Base-by-base conservation (phyloP, 441 rosid species). In the Metrosideros polymorpha region DNA sequence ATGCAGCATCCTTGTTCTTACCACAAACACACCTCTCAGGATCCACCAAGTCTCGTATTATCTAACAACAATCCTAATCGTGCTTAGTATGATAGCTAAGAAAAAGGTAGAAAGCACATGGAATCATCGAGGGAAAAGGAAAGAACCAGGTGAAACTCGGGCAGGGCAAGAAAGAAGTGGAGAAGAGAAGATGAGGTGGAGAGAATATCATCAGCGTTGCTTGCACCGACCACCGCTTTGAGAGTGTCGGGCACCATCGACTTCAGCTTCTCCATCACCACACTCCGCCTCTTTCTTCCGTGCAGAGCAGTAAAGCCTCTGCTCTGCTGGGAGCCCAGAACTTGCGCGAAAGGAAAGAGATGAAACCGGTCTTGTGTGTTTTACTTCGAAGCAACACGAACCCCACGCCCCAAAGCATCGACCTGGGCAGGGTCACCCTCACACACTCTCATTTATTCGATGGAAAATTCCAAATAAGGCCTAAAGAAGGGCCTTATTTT, bases 201-300 rank as follows among this genome's bases (percentile, higher is more conserved):
- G 50, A 84, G 89, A 83, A 96, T 93, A 85, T 92, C 91, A 27
- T 91, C 91, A 51, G 63, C 56, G 79, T 86, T 88, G 91, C 94
- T 90, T 8, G 85, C 49, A 47, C 88, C 91, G 84, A 93, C 92
- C 29, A 85, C 56, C 83, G 57, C 89, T 71, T 83, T 90, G 82
- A 95, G 89, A 85, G 84, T 82, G 24, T 93, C 92, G 6, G 95
- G 95, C 85, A 94, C 91, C 85, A 90, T 49, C 27, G 91, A 92
- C 88, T 93, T 94, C 54, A 95, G 87, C 89, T 89, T 90, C 97
- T 95, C 96, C 98, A 94, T 94, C 85, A 25, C 52, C 85, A 25
- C 50, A 56, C 71, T 13, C 63, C 17, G 63, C 30, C 30, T 56
- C 63, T 52, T 52, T 17, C 54, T 52, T 52, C 54, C 54, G 6